Evolutionary conservation across 73 alveolate species (phyloP), one percentile per base, ranked within the genome.

Genomic region (Uronychia setigera): DNA sequence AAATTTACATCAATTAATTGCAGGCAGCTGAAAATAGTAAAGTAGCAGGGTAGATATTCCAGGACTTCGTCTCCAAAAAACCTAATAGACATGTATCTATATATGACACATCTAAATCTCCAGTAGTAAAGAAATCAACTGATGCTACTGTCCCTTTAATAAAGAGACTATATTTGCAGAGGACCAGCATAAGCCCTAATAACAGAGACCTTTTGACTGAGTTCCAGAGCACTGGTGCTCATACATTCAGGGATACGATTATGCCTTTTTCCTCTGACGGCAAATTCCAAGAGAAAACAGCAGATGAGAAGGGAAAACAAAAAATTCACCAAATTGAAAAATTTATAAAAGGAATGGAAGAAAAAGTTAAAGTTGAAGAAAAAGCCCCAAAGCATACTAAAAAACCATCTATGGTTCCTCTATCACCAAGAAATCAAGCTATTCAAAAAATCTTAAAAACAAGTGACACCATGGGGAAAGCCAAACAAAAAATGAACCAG

Each of bases 401-500:
- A 19, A 46, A 46, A 19, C 5, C 5, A 19, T 5, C 5, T 5
- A 19, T 5, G 67, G n/a, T 19, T 46, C n/a, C 67, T 46, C 5
- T 11, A 19, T 11, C 67, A 46, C n/a, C 67, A 46, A 46, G 67
- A 19, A 46, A 46, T 19, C n/a, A 5, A 5, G 5, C 67, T 11
- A 46, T 46, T 46, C n/a, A 46, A 46, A 46, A 46, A 19, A 46
- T 46, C 5, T 11, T 46, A 19, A 46, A 19, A 19, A 46, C 67
- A 11, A 19, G 67, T 11, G 67, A 46, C 67, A 46, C 67, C 5
- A 46, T 46, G 67, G 67, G 67, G n/a, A 46, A 46, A 46, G 5
- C 19, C 79, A 67, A 67, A 67, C 5, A 67, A 30, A 67, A 67
- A 67, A 67, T 67, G 79, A 67, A 67, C 79, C 14, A 25, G 32